These are phyloP conservation scores for Yarrowia galli DNA, from an alignment of 1,139 yeast genomes.

Conservation along the genomic window DNA sequence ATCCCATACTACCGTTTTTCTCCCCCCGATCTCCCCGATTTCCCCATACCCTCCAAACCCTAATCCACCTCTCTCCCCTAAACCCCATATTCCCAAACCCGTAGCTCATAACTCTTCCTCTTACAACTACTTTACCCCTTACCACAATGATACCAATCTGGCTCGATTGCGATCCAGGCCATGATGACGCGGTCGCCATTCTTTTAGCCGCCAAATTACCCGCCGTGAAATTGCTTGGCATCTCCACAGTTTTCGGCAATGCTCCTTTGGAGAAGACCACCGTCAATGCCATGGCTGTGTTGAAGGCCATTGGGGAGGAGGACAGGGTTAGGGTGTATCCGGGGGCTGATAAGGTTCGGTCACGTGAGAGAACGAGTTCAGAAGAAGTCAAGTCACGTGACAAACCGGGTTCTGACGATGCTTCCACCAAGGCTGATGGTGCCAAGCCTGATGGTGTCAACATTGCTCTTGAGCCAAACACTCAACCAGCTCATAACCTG, in stretches of 20 bases:
- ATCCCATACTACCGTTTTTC: neutral
- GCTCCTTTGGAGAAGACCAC: conserved; percentile 73
- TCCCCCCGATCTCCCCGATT: neutral
- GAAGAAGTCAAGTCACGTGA: neutral
- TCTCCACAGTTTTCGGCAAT: conserved; percentile 85
- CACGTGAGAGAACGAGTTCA: neutral
- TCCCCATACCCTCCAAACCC: neutral
- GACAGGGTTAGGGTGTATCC: conserved; percentile 65
- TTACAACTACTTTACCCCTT: neutral
- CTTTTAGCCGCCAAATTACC: conserved; percentile 68
- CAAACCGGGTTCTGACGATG: too few relatives aligned
- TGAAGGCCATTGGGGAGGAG: conserved; percentile 62
- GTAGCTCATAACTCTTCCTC: neutral
- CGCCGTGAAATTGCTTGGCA: conserved; percentile 66
- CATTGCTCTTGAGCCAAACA: too few relatives aligned
- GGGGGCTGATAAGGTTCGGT: conserved; percentile 59
- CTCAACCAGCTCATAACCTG: too few relatives aligned
- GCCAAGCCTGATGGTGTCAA: too few relatives aligned
- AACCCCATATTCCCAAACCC: neutral
- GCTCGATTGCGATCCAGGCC: conserved; percentile 96
- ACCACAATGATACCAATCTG: conserved; percentile 62
- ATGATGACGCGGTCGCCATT: conserved; percentile 85
- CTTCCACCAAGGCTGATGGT: too few relatives aligned
- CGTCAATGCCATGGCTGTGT: conserved; percentile 68
- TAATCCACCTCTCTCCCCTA: neutral